Evolutionary conservation across 768 basidiomycete species (phyloP).

Genomic region (Suillus placidus): DNA sequence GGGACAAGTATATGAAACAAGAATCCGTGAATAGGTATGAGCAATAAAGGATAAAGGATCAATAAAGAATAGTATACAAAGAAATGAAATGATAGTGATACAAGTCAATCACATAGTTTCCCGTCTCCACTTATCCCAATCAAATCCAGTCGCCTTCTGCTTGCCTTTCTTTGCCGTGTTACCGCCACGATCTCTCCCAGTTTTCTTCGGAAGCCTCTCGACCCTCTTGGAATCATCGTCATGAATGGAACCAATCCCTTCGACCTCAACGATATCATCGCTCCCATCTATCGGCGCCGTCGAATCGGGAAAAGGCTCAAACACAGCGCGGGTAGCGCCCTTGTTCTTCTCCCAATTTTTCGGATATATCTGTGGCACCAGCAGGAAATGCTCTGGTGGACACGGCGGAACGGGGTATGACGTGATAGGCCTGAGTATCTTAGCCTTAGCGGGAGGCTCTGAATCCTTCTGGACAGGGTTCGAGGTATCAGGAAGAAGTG

Average conservation of each 20-base stretch:
- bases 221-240: background rate
- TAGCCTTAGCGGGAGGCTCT: slow-evolving; percentile 14
- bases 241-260: background rate
- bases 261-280: slow-evolving; percentile 1
- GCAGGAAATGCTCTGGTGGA: slow-evolving; percentile 30
- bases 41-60: background rate
- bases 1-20: background rate
- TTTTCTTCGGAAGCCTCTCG: background rate
- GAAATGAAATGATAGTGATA: background rate
- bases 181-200: background rate
- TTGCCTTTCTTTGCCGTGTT: background rate
- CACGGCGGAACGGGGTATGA: slow-evolving; percentile 27
- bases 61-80: background rate
- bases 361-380: slow-evolving; percentile 8
- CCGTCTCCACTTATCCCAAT: slow-evolving; percentile 8
- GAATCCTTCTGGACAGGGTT: background rate
- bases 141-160: background rate
- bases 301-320: slow-evolving; percentile 13
- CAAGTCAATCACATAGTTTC: background rate
- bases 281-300: background rate
- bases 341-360: slow-evolving; percentile 11
- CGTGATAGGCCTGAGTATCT: slow-evolving; percentile 34
- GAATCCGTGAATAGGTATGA: background rate
- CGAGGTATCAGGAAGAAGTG: background rate
- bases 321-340: slow-evolving; percentile 19